These are phyloP conservation scores for Hypoxylon fragiforme DNA, from an alignment of 495 filamentous ascomycete genomes.

Conservation along the genomic window DNA sequence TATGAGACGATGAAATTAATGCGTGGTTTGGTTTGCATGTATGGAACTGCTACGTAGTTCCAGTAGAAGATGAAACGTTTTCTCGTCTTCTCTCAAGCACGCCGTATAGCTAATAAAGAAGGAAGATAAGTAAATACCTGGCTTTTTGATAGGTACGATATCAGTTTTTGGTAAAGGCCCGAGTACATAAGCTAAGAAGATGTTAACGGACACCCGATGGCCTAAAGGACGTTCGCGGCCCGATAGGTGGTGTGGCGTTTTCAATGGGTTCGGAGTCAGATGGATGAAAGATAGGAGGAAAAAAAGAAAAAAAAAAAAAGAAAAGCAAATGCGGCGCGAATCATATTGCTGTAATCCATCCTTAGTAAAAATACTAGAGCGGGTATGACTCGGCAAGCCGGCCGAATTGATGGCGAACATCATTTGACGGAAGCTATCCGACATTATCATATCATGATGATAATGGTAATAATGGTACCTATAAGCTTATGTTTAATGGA, in stretches of 20 bases:
- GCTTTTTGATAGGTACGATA: too few species aligned
- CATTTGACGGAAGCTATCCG: constrained; percentile 13
- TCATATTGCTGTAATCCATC: too few species aligned
- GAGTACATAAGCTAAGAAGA: constrained; percentile 6
- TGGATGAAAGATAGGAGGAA: not conserved
- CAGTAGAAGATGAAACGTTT: constrained; percentile 7
- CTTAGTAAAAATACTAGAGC: constrained; percentile 16
- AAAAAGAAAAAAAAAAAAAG: too few species aligned
- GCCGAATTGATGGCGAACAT: constrained; percentile 6
- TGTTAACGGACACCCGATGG: constrained; percentile 26
- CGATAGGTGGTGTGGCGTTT: constrained; percentile 20
- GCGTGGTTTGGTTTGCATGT: constrained; percentile 1
- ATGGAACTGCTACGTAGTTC: constrained; percentile 7
- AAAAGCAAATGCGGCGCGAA: constrained; percentile 6
- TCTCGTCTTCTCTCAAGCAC: too few species aligned
- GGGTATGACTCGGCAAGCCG: constrained; percentile 10
- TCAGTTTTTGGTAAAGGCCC: constrained; percentile 27
- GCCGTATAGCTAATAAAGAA: too few species aligned
- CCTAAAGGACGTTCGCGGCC: constrained; percentile 22
- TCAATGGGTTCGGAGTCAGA: constrained; percentile 1
- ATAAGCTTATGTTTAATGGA: not conserved
- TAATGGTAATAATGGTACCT: not conserved
- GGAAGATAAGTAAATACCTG: constrained; percentile 11
- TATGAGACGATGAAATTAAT: constrained; percentile 12
- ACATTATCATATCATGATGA: constrained; percentile 21